Evolutionary conservation across 164 flowering plant species (phyloP), one percentile per base, ranked within the genome.

Genomic region (Dillenia suffruticosa): DNA sequence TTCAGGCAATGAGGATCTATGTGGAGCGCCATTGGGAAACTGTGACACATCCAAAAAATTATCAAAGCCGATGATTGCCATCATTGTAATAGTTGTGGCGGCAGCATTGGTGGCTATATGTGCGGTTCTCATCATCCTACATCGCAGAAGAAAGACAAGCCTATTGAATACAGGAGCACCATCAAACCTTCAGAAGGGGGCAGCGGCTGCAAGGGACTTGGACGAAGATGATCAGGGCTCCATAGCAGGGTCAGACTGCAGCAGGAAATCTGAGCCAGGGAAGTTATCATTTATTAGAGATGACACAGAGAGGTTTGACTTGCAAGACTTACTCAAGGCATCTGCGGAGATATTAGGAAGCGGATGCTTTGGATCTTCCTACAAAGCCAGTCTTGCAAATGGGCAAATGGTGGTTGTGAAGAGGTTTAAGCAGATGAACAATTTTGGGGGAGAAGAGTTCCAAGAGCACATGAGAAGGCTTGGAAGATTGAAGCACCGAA

Each of bases 401-500:
- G 96, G 95, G 10, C 56, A 69, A 5, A 61, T 75, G 14, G 51
- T 85, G 72, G 96, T 88, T 46, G 97, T 93, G 24, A 90, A 90
- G 81, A 85, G 97, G 70, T 88, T 73, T 68, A 85, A 68, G 66
- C 81, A 85, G 43, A 88, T 93, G 98, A 93, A 83, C 57, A 83
- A 81, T 57, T 81, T 82, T 1, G 86, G 82, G 0, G 83, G 65
- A 64, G 94, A 87, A 22, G 96, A 85, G 54, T 93, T 93, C 63
- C 84, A 85, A 45, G 89, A 87, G 54, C 92, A 93, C 51, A 87
- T 93, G 97, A 87, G 84, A 61, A 82, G 89, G 69, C 22, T 93
- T 0, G 97, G 94, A 9, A 82, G 80, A 68, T 67, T 90, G 45
- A 56, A 57, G 0, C 95, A 94, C 72, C 80, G 82, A 5, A 94